These are phyloP conservation scores for Tetracladium setigerum DNA, from an alignment of 495 filamentous ascomycete species.

Conservation along the genomic window DNA sequence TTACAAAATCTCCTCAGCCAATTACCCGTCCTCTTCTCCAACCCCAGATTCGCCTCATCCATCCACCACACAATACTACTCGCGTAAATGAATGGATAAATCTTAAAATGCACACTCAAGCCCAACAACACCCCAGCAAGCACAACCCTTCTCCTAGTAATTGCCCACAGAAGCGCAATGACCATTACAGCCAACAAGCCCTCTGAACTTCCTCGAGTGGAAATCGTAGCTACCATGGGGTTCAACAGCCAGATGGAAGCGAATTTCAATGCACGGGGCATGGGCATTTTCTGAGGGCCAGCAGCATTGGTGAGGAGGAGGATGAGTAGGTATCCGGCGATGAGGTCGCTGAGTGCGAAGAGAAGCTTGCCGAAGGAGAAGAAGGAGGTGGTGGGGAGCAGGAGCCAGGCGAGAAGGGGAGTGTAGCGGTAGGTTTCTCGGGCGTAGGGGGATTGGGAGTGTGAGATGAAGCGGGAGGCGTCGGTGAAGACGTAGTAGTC, in stretches of 20 bases:
- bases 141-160: slow-evolving; percentile 45
- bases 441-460: slow-evolving; percentile 60
- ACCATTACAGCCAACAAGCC: slow-evolving; percentile 82
- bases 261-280: slow-evolving; percentile 55
- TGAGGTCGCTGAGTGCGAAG: slow-evolving; percentile 74
- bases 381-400: slow-evolving; percentile 70
- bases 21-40: neutral
- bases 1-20: slow-evolving; percentile 46
- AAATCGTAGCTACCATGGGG: slow-evolving; percentile 96
- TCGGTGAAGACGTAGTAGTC: slow-evolving; percentile 99
- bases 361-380: slow-evolving; percentile 86
- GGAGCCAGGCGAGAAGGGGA: slow-evolving; percentile 81
- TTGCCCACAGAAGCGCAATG: slow-evolving; percentile 73
- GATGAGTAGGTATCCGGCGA: slow-evolving; percentile 84
- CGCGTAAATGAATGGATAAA: slow-evolving; percentile 95
- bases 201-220: slow-evolving; percentile 88
- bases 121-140: slow-evolving; percentile 75
- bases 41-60: slow-evolving; percentile 41
- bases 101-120: slow-evolving; percentile 90
- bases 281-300: slow-evolving; percentile 25
- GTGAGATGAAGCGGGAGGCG: slow-evolving; percentile 70
- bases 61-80: slow-evolving; percentile 83
- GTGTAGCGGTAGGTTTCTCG: slow-evolving; percentile 97
- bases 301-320: slow-evolving; percentile 48
- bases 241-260: slow-evolving; percentile 89